Conservation (phyloP, 495 filamentous ascomycete genomes). For the Barbatosphaeria neglecta region DNA sequence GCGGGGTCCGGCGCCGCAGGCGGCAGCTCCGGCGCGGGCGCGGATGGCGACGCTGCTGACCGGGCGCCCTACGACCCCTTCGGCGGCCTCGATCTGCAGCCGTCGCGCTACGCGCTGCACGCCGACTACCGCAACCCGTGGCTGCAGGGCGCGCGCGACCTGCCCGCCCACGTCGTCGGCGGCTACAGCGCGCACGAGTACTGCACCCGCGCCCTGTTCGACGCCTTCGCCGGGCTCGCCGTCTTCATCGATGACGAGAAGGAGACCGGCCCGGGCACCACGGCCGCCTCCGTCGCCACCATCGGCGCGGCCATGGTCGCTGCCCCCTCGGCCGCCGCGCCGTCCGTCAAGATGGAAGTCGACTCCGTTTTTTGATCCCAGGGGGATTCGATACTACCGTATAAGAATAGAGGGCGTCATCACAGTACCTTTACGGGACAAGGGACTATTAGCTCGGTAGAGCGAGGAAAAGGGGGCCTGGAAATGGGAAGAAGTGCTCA, state of each 20-base stretch:
- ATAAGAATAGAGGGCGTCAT: neutral
- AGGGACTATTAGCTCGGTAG: no score
- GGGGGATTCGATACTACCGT: neutral
- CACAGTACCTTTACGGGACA: neutral
- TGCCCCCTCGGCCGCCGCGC: constrained; percentile 16
- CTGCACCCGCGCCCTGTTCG: constrained; percentile 64
- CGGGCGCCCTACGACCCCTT: constrained; percentile 83
- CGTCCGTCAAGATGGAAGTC: constrained; percentile 28
- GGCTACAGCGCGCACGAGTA: constrained; percentile 78
- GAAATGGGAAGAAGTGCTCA: no score
- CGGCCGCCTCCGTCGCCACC: constrained; percentile 17
- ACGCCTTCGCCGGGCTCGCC: constrained; percentile 82
- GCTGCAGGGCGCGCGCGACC: constrained; percentile 50
- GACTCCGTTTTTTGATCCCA: constrained; percentile 25
- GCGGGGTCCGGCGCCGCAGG: neutral
- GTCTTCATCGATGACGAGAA: constrained; percentile 74
- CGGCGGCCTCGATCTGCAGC: constrained; percentile 55
- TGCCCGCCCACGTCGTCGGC: constrained; percentile 54
- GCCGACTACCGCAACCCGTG: constrained; percentile 49
- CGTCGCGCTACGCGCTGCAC: constrained; percentile 54
- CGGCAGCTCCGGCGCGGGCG: neutral
- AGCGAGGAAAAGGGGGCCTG: no score
- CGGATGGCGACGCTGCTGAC: constrained; percentile 16
- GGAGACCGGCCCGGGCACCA: constrained; percentile 17
- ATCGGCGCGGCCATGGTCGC: constrained; percentile 22